A percentile compares a stretch with the other conserved stretches of the same genome.
Evolutionary conservation across 1,284 basidiomycete species (phyloP).

Genomic region (Ceratorhiza oryzae-sativae): DNA sequence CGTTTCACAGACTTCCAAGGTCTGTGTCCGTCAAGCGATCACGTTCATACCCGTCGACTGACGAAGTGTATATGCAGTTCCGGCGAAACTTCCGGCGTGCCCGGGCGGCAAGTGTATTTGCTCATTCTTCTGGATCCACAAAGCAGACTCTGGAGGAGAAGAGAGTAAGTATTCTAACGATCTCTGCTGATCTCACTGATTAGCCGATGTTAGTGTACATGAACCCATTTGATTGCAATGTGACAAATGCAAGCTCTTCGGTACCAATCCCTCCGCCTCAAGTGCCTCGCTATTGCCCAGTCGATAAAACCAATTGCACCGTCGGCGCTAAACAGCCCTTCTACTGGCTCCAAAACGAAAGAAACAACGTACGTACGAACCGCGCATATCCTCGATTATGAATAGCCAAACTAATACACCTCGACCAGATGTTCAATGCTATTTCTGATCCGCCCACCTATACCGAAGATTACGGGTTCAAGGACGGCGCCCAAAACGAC

Average conservation of each 20-base stretch:
- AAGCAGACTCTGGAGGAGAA: conserved; percentile 49
- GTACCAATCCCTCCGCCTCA: conserved; percentile 61
- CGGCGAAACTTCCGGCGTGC: conserved; percentile 66
- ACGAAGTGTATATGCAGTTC: not conserved
- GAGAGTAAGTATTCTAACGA: conserved; percentile 55
- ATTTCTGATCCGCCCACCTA: conserved; percentile 63
- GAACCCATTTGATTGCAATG: conserved; percentile 75
- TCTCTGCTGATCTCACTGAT: not conserved
- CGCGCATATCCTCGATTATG: not conserved
- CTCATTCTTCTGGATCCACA: conserved; percentile 75
- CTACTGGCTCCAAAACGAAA: conserved; percentile 69
- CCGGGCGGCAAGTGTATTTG: conserved; percentile 70
- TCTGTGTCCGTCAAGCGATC: conserved; percentile 46
- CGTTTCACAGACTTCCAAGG: conserved; percentile 66
- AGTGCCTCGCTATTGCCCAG: conserved; percentile 61
- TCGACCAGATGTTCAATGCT: conserved; percentile 61
- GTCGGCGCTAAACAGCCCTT: conserved; percentile 69
- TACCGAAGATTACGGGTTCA: conserved; percentile 64
- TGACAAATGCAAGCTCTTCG: conserved; percentile 59
- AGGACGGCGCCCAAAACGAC: conserved; percentile 68
- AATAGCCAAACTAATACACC: not conserved
- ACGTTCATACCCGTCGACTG: not conserved
- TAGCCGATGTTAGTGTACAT: conserved; percentile 62
- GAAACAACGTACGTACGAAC: conserved; percentile 59
- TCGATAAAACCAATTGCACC: conserved; percentile 68